Conservation (phyloP, 1,139 yeast species). For the Debaryomyces udenii region DNA sequence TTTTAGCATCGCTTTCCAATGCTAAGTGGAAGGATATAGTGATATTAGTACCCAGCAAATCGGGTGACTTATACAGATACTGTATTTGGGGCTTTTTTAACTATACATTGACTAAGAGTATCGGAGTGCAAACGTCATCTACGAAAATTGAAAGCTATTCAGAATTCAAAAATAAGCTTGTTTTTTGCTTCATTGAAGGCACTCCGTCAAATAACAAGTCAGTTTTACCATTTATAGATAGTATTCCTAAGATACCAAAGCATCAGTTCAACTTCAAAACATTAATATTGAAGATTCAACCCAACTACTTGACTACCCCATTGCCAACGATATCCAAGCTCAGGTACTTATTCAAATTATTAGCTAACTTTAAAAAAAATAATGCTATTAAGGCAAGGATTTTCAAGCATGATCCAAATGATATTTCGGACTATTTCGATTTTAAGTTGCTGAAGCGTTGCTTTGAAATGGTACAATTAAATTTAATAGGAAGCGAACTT, state of each 20-base stretch:
- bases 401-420: slow-evolving; percentile 20
- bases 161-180: slow-evolving; percentile 34
- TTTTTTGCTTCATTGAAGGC: slow-evolving; percentile 64
- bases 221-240: slow-evolving; percentile 47
- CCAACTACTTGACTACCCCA: slow-evolving; percentile 37
- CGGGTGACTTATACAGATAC: slow-evolving; percentile 40
- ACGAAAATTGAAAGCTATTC: slow-evolving; percentile 22
- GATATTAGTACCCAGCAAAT: slow-evolving; percentile 47
- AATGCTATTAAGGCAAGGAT: slow-evolving; percentile 30
- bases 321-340: slow-evolving; percentile 28
- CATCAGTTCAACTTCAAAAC: slow-evolving; percentile 40
- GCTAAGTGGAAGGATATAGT: slow-evolving; percentile 33
- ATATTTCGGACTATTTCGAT: slow-evolving; percentile 17
- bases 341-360: slow-evolving; percentile 29
- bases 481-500: slow-evolving; percentile 30
- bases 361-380: slow-evolving; percentile 25
- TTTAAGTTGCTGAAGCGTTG: slow-evolving; percentile 22
- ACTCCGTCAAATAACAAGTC: slow-evolving; percentile 70
- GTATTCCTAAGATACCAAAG: slow-evolving; percentile 15
- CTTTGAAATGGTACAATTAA: slow-evolving; percentile 36
- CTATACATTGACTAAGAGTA: slow-evolving; percentile 29
- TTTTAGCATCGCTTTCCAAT: slow-evolving; percentile 32
- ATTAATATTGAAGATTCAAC: slow-evolving; percentile 45
- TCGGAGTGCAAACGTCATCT: slow-evolving; percentile 18
- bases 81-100: slow-evolving; percentile 38